Evolutionary conservation across 2,329 filamentous ascomycete species (phyloP).

Genomic region (Neocucurbitaria cava): DNA sequence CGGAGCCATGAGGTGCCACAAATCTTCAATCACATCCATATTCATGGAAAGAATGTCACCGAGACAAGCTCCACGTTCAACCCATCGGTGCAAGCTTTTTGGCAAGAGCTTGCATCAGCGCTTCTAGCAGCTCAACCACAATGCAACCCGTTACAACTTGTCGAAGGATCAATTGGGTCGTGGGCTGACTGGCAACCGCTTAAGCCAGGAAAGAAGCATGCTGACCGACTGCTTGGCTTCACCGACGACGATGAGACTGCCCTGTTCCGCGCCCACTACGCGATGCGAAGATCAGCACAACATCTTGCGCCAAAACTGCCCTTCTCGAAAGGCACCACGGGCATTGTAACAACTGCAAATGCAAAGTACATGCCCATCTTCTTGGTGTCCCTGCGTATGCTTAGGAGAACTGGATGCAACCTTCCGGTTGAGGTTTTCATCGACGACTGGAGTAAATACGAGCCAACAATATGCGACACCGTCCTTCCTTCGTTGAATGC

Average conservation of each 20-base stretch:
- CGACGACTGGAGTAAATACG: slow-evolving; percentile 45
- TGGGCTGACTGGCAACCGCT: slow-evolving; percentile 19
- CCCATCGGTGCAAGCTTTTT: slow-evolving; percentile 16
- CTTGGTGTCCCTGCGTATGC: slow-evolving; percentile 59
- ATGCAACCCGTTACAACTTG: slow-evolving; percentile 16
- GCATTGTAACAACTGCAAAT: slow-evolving; percentile 61
- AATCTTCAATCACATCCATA: neutral
- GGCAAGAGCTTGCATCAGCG: slow-evolving; percentile 20
- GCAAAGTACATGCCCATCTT: slow-evolving; percentile 58
- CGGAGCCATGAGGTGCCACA: slow-evolving; percentile 6
- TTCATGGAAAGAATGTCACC: slow-evolving; percentile 16
- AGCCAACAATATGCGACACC: slow-evolving; percentile 47
- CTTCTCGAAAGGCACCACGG: slow-evolving; percentile 51
- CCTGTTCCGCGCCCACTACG: slow-evolving; percentile 26
- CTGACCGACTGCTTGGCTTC: slow-evolving; percentile 22
- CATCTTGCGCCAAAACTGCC: slow-evolving; percentile 40
- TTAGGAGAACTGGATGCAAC: slow-evolving; percentile 58
- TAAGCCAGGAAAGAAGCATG: slow-evolving; percentile 10
- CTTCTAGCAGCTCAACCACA: slow-evolving; percentile 22
- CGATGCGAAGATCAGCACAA: slow-evolving; percentile 26
- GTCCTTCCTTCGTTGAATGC: slow-evolving; percentile 50
- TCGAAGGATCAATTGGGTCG: slow-evolving; percentile 7
- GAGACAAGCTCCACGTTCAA: slow-evolving; percentile 21
- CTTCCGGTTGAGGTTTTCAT: slow-evolving; percentile 59
- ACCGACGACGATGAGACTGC: slow-evolving; percentile 25